These are phyloP conservation scores for Coniochaeta sp. DNA, from an alignment of 2,329 filamentous ascomycete genomes.

Conservation along the genomic window DNA sequence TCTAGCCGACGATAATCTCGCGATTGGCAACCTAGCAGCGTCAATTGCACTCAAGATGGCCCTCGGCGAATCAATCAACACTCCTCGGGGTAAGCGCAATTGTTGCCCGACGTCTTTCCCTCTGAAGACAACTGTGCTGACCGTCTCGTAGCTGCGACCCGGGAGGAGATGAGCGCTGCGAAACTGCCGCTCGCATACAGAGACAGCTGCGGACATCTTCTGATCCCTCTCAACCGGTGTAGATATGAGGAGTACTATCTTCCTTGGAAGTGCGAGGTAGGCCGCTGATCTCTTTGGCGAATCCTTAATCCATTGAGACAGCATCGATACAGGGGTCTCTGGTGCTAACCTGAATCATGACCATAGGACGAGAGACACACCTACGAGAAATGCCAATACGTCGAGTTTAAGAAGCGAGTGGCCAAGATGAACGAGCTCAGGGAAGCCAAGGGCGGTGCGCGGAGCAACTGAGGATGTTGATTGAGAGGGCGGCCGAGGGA, in stretches of 20 bases:
- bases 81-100: slow-evolving; percentile 12
- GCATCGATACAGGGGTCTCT: background rate
- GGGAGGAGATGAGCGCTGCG: slow-evolving; percentile 90
- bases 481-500: background rate
- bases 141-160: slow-evolving; percentile 56
- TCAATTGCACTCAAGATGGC: slow-evolving; percentile 18
- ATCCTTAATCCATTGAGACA: background rate
- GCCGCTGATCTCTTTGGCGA: slow-evolving; percentile 17
- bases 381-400: slow-evolving; percentile 99
- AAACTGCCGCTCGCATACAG: slow-evolving; percentile 84
- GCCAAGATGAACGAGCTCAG: slow-evolving; percentile 97
- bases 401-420: slow-evolving; percentile 96
- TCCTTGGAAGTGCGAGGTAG: slow-evolving; percentile 95
- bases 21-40: slow-evolving; percentile 15
- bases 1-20: slow-evolving; percentile 2
- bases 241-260: slow-evolving; percentile 87
- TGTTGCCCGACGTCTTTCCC: background rate
- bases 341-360: background rate
- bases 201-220: slow-evolving; percentile 88
- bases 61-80: slow-evolving; percentile 10
- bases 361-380: slow-evolving; percentile 84
- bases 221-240: slow-evolving; percentile 95
- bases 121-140: slow-evolving; percentile 4
- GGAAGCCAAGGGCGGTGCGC: slow-evolving; percentile 71
- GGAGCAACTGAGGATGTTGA: slow-evolving; percentile 62